Evolutionary conservation across 805 yeast species (phyloP), one percentile per base, ranked within the genome.

Genomic region (Candida namnaoensis): DNA sequence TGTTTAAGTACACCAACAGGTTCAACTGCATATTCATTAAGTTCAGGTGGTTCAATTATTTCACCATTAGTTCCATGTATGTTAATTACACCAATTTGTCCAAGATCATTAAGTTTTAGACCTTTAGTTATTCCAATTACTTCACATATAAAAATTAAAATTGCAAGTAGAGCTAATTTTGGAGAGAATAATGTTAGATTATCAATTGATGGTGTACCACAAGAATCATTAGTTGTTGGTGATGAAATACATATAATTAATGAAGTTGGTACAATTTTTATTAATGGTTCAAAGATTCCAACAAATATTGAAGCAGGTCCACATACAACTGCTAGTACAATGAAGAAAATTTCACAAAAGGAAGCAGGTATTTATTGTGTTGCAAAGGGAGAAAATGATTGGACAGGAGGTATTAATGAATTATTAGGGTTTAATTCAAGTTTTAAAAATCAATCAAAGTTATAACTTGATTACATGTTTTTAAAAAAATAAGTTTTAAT

Each of bases 1-100:
- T 76, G 80, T 5, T 69, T 88, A 37, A 73, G 93, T 3, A 85
- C 97, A 0, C 98, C 98, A 14, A 90, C 97, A 0, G 98, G 98
- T 0, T 86, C 95, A 9, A 90, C 97, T 0, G 96, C 97, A 0
- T 90, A 90, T 56, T 85, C 95, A 1, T 65, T 90, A 40, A 76
- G 87, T 27, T 78, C 95, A 1, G 97, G 98, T 12, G 98, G 98
- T 1, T 79, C 95, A 12, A 90, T 90, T 44, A 91, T 87, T 2
- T 95, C 90, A 48, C 97, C 98, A 0, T 64, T 80, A 40, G 95
- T 90, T 8, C 82, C 88, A 13, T 82, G 93, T 45, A 80, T 87
- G 10, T 64, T 90, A 38, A 60, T 90, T 30, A 85, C 96, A 0
- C 97, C 97, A 10, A 86, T 90, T 39, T 88, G 96, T 56, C 97